A percentile compares a stretch with the other conserved stretches of the same genome.
phyloP scores from a whole-genome alignment of 345 rosid species.

The Ceriops decandra region DNA sequence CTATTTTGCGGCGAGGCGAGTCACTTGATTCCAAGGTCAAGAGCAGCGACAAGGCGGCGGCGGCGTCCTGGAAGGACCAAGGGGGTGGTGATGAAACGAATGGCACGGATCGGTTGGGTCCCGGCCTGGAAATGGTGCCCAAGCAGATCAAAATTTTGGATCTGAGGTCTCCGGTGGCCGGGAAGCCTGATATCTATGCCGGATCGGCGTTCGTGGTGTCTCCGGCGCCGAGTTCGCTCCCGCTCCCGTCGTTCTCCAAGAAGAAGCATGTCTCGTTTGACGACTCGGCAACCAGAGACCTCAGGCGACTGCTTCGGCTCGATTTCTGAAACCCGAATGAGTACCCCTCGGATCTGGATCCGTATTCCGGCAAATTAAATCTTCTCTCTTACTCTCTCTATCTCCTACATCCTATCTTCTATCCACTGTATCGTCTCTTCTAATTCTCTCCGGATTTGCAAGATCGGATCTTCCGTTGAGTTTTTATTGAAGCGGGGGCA shows the following conservation, averaged over 20 bases:
- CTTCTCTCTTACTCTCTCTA: neutral
- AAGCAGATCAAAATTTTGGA: conserved; percentile 28
- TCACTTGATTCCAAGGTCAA: conserved; percentile 47
- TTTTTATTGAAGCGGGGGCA: conserved; percentile 6
- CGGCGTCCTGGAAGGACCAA: neutral
- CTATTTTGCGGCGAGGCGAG: conserved; percentile 52
- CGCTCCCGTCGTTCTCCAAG: conserved; percentile 55
- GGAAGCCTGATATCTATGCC: conserved; percentile 42
- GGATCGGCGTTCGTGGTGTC: conserved; percentile 49
- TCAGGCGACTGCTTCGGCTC: conserved; percentile 58
- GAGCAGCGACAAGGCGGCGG: conserved; percentile 6
- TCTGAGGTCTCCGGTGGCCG: conserved; percentile 22
- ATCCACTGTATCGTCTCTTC: neutral
- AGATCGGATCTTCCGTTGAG: conserved; percentile 10
- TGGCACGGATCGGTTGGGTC: conserved; percentile 29
- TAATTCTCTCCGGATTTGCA: neutral
- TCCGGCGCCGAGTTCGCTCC: conserved; percentile 57
- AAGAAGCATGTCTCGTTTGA: conserved; percentile 38
- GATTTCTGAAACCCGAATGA: conserved; percentile 17
- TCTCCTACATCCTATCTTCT: neutral
- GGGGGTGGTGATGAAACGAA: conserved; percentile 1
- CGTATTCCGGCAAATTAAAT: neutral
- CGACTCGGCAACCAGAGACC: conserved; percentile 57
- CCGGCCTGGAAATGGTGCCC: conserved; percentile 26
- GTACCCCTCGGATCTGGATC: neutral